Evolutionary conservation across 164 flowering plant species (phyloP).

Genomic region (Vitis riparia): DNA sequence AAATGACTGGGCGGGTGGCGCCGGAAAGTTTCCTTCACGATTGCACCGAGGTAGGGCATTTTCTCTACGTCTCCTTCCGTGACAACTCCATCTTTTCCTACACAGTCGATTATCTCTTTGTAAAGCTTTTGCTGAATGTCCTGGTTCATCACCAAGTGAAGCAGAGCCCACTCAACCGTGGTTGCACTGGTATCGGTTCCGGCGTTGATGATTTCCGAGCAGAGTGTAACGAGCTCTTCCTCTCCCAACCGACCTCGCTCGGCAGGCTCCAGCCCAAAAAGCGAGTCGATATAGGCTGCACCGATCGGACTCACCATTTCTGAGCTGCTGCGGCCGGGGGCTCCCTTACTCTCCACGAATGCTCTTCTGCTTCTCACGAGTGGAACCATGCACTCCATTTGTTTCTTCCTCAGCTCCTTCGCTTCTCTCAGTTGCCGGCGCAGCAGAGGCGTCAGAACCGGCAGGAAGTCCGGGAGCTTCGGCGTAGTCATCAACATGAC

Average conservation of each 20-base stretch:
- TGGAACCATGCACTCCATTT: conserved; percentile 66
- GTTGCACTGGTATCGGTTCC: conserved; percentile 95
- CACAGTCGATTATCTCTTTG: conserved; percentile 50
- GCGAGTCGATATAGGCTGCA: conserved; percentile 82
- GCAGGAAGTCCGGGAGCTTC: conserved; percentile 85
- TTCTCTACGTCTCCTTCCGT: conserved; percentile 59
- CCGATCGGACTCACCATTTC: conserved; percentile 75
- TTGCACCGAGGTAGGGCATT: conserved; percentile 64
- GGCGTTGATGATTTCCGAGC: conserved; percentile 78
- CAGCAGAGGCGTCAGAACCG: conserved; percentile 65
- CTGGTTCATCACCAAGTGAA: conserved; percentile 63
- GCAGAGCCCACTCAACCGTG: conserved; percentile 74
- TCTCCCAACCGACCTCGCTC: conserved; percentile 56
- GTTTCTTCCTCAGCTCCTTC: conserved; percentile 54
- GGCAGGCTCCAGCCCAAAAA: conserved; percentile 47
- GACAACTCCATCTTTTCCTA: conserved; percentile 51
- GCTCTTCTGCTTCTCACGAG: conserved; percentile 48
- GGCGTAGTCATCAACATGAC: conserved; percentile 74
- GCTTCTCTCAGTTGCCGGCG: conserved; percentile 55
- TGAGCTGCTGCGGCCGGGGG: not conserved
- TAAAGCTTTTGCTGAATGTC: conserved; percentile 66
- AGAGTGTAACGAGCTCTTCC: conserved; percentile 73
- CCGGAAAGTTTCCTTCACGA: conserved; percentile 81
- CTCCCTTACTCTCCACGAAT: conserved; percentile 45
- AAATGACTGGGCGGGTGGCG: conserved; percentile 93